Percentiles rank a stretch among this genome's conserved stretches.
These are phyloP conservation scores for Candida glucosophila DNA, from an alignment of 1,139 yeast species.

Conservation along the genomic window DNA sequence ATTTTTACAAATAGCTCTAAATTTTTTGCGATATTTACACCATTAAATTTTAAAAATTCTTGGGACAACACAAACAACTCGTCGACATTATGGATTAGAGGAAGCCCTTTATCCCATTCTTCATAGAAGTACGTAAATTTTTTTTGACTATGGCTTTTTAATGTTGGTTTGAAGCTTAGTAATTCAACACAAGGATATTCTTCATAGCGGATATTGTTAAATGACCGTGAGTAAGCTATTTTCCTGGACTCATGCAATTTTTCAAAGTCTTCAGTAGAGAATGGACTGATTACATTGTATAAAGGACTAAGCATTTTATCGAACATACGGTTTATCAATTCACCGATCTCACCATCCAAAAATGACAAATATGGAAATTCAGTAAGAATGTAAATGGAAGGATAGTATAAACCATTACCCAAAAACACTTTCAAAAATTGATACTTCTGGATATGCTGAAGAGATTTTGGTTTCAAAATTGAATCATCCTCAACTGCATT, in stretches of 20 bases:
- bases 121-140: conserved; percentile 40
- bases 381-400: conserved; percentile 52
- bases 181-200: conserved; percentile 12
- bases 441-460: conserved; percentile 14
- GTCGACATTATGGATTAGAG: conserved; percentile 26
- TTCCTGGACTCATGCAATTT: conserved; percentile 15
- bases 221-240: conserved; percentile 22
- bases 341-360: conserved; percentile 44
- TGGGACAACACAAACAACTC: conserved; percentile 40
- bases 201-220: conserved; percentile 23
- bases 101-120: conserved; percentile 40
- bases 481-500: conserved; percentile 4
- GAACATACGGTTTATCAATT: conserved; percentile 41
- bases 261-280: conserved; percentile 12
- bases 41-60: conserved; percentile 45
- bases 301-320: conserved; percentile 45
- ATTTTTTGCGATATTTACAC: conserved; percentile 47
- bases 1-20: conserved; percentile 46
- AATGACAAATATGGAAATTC: conserved; percentile 57
- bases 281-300: conserved; percentile 16
- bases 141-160: conserved; percentile 20
- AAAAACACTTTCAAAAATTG: conserved; percentile 47
- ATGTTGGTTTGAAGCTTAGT: conserved; percentile 24
- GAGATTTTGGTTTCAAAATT: too few relatives aligned
- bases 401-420: conserved; percentile 57